A percentile compares a stretch with the other conserved stretches of the same genome.
Evolutionary conservation across 2,329 filamentous ascomycete genomes (phyloP).

Genomic region (Lecanosticta acicola): DNA sequence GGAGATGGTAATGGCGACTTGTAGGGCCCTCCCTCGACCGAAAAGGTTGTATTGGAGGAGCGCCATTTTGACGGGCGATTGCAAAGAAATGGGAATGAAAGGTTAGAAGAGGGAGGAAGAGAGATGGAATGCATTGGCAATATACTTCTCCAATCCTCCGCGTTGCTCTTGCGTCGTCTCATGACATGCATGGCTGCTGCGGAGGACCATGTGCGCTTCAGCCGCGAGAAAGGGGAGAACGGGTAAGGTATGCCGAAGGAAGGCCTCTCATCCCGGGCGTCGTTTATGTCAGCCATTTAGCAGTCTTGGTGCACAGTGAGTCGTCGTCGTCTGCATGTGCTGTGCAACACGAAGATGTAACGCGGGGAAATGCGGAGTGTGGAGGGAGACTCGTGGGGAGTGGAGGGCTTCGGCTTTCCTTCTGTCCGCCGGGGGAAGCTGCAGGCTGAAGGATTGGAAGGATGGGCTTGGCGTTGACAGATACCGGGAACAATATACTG

Average conservation of each 20-base stretch:
- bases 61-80: conserved; percentile 6
- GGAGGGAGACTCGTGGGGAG: neutral
- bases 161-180: neutral
- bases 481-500: too few species aligned
- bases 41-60: conserved; percentile 24
- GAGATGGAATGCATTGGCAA: neutral
- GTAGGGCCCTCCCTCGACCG: conserved; percentile 26
- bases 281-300: neutral
- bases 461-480: neutral
- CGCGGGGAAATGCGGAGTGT: neutral
- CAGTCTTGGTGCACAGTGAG: neutral
- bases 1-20: conserved; percentile 29
- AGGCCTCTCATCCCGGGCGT: neutral
- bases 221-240: neutral
- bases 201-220: neutral
- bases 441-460: neutral
- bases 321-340: too few species aligned
- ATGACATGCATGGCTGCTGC: neutral
- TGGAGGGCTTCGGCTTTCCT: neutral
- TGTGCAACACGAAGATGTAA: neutral
- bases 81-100: neutral
- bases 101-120: too few species aligned
- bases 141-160: neutral
- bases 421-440: neutral
- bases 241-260: neutral